Conservation (phyloP, 257 asterid genomes). For the Coffea eugenioides region DNA sequence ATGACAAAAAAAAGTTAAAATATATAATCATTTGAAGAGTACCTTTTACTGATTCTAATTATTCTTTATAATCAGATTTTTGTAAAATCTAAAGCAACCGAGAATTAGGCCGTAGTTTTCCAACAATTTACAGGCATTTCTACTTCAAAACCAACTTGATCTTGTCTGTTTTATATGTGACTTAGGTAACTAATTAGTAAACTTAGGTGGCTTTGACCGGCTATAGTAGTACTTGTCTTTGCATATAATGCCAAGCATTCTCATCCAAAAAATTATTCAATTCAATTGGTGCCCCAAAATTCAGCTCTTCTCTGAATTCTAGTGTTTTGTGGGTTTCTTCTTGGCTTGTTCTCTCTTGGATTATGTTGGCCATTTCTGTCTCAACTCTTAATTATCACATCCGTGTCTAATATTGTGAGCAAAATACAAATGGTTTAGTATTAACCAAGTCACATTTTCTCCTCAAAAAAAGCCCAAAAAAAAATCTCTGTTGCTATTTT, state of each 20-base stretch:
- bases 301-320: background rate
- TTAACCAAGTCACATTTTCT: background rate
- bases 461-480: background rate
- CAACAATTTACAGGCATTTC: background rate
- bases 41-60: too few species aligned
- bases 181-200: too few species aligned
- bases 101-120: background rate
- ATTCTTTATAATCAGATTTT: too few species aligned
- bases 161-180: background rate
- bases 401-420: background rate
- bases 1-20: too few species aligned
- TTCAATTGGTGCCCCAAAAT: background rate
- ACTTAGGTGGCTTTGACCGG: too few species aligned
- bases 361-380: background rate
- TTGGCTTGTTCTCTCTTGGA: background rate
- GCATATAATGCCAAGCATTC: background rate
- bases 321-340: background rate
- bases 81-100: too few species aligned
- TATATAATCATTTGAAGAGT: too few species aligned
- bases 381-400: background rate
- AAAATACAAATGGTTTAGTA: too few species aligned
- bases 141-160: background rate
- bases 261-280: background rate
- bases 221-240: too few species aligned
- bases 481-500: too few species aligned